phyloP scores from a whole-genome alignment of 177 flowering plant genomes.

The Telopea speciosissima region DNA sequence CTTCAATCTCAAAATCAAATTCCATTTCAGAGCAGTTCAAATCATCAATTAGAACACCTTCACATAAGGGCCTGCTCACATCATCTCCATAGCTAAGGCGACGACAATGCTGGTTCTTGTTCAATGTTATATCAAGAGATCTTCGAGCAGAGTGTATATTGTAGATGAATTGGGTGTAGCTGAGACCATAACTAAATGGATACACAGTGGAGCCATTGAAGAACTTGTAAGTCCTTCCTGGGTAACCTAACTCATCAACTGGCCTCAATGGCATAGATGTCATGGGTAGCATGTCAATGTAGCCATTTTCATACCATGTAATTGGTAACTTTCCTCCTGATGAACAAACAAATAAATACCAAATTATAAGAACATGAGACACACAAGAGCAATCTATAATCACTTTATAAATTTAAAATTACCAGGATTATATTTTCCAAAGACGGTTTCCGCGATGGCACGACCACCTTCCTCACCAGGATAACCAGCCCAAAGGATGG shows the following conservation, averaged over 20 bases:
- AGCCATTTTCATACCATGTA: conserved; percentile 64
- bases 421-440: conserved; percentile 33
- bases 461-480: conserved; percentile 40
- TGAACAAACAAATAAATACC: background rate
- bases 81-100: background rate
- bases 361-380: background rate
- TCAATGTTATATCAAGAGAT: background rate
- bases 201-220: conserved; percentile 53
- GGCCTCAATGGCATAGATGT: conserved; percentile 51
- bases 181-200: conserved; percentile 56
- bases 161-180: conserved; percentile 43
- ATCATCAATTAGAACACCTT: background rate
- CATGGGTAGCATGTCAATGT: conserved; percentile 44
- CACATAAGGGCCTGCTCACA: background rate
- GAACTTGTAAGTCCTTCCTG: conserved; percentile 63
- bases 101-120: background rate
- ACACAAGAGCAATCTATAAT: background rate
- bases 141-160: background rate
- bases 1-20: background rate
- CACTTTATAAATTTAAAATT: background rate
- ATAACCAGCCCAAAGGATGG: conserved; percentile 43
- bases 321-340: conserved; percentile 61
- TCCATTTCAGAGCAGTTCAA: background rate
- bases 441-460: conserved; percentile 35
- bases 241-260: conserved; percentile 32